Conservation (phyloP, 371 early-diverging fungal genomes). For the Paraphysoderma sedebokerense region DNA sequence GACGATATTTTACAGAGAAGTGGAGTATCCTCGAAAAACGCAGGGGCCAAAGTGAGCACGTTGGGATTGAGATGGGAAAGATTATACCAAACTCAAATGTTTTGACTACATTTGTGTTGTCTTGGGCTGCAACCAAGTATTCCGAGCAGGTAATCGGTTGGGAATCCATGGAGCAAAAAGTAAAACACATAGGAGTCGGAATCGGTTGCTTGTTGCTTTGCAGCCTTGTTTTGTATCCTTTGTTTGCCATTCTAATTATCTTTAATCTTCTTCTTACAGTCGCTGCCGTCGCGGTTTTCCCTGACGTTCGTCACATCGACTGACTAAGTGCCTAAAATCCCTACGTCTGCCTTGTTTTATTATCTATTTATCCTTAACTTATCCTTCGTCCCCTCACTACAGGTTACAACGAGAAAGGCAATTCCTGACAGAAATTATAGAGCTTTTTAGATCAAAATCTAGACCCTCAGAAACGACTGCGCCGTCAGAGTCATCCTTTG, state of each 20-base stretch:
- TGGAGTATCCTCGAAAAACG: not conserved
- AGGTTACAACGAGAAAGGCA: no score
- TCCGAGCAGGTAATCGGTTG: slow-evolving; percentile 39
- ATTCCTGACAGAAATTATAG: no score
- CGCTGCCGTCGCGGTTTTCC: no score
- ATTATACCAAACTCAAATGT: slow-evolving; percentile 14
- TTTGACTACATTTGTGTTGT: slow-evolving; percentile 19
- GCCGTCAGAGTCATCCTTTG: no score
- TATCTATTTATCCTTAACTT: no score
- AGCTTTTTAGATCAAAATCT: no score
- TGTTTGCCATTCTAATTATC: not conserved
- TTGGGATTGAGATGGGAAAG: slow-evolving; percentile 1
- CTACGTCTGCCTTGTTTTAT: no score
- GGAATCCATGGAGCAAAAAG: slow-evolving; percentile 28
- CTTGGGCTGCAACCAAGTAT: slow-evolving; percentile 36
- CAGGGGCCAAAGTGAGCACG: not conserved
- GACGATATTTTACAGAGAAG: slow-evolving; percentile 20
- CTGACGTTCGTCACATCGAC: no score
- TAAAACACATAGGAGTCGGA: slow-evolving; percentile 36
- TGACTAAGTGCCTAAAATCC: no score
- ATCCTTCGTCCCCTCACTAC: no score
- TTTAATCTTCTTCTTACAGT: not conserved
- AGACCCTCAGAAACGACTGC: no score
- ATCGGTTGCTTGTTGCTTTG: slow-evolving; percentile 16
- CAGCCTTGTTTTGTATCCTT: not conserved